phyloP scores from a whole-genome alignment of 2,329 filamentous ascomycete genomes.

The Xylariomycetidae sp. region DNA sequence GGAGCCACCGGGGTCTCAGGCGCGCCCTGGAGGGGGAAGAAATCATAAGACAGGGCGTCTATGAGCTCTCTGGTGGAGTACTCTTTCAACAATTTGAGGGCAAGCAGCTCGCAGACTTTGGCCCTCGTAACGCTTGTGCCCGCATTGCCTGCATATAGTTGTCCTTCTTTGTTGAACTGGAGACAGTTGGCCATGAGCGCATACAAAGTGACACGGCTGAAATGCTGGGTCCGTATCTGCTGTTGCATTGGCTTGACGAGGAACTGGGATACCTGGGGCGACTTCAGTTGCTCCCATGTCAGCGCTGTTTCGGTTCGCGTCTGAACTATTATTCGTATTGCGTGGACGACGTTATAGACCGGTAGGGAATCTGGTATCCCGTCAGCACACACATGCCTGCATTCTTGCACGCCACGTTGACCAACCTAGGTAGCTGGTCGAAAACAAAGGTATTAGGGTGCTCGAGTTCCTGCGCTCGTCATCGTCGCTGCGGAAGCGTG shows the following conservation, averaged over 20 bases:
- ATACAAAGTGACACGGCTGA: conserved; percentile 81
- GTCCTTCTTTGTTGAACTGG: conserved; percentile 85
- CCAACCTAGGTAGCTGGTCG: conserved; percentile 69
- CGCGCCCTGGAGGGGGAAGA: conserved; percentile 84
- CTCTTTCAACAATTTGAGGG: conserved; percentile 85
- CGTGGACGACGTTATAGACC: conserved; percentile 85
- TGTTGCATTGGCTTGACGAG: conserved; percentile 93
- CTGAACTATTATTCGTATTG: conserved; percentile 79
- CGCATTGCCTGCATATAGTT: conserved; percentile 76
- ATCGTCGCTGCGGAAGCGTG: conserved; percentile 33
- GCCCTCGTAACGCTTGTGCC: conserved; percentile 80
- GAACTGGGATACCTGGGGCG: conserved; percentile 95
- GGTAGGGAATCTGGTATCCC: conserved; percentile 66
- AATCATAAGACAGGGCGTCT: conserved; percentile 91
- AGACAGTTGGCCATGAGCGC: conserved; percentile 90
- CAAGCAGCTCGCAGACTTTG: conserved; percentile 83
- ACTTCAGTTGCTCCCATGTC: conserved; percentile 90
- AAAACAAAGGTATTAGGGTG: conserved; percentile 68
- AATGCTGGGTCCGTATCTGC: conserved; percentile 77
- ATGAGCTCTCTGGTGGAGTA: conserved; percentile 87
- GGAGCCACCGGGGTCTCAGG: conserved; percentile 39
- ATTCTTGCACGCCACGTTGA: too few species aligned
- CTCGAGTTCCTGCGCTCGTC: conserved; percentile 26
- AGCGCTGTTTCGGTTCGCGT: conserved; percentile 86
- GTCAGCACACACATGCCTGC: too few species aligned